A percentile compares a stretch with the other conserved stretches of the same genome.
Conservation (phyloP, 2,329 filamentous ascomycete genomes). For the Penicillium sp. region DNA sequence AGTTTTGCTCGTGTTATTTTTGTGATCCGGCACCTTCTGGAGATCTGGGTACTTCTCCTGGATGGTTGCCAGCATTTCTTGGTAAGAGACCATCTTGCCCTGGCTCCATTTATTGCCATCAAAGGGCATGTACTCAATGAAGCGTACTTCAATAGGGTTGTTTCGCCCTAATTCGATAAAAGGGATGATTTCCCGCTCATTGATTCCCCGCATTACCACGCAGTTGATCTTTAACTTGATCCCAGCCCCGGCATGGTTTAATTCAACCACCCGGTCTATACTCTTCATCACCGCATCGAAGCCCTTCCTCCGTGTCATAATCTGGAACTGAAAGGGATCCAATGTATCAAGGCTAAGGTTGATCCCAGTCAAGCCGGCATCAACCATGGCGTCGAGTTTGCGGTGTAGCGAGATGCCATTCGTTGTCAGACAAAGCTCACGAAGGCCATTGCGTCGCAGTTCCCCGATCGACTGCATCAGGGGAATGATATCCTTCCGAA, state of each 20-base stretch:
- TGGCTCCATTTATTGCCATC: slow-evolving; percentile 94
- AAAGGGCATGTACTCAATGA: slow-evolving; percentile 99
- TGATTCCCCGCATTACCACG: slow-evolving; percentile 91
- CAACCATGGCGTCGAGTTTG: slow-evolving; percentile 85
- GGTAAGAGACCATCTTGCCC: slow-evolving; percentile 82
- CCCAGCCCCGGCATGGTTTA: slow-evolving; percentile 74
- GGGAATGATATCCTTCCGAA: slow-evolving; percentile 79
- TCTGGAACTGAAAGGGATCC: slow-evolving; percentile 91
- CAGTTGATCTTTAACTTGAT: slow-evolving; percentile 95
- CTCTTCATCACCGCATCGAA: slow-evolving; percentile 87
- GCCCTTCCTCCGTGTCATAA: slow-evolving; percentile 88
- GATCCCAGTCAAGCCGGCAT: slow-evolving; percentile 81
- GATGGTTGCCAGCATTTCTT: slow-evolving; percentile 82
- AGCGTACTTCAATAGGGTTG: slow-evolving; percentile 81
- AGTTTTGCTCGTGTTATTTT: slow-evolving; percentile 94
- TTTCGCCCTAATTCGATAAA: slow-evolving; percentile 87
- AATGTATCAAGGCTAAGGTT: slow-evolving; percentile 92
- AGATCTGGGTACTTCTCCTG: slow-evolving; percentile 62
- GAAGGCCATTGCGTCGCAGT: slow-evolving; percentile 64
- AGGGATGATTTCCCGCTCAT: slow-evolving; percentile 76
- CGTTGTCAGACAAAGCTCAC: slow-evolving; percentile 87
- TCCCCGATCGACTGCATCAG: slow-evolving; percentile 83
- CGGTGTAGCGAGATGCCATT: slow-evolving; percentile 85
- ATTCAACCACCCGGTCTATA: slow-evolving; percentile 74
- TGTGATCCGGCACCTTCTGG: slow-evolving; percentile 62